Percentiles rank a stretch among this genome's conserved stretches.
Conservation (phyloP, 768 basidiomycete genomes). For the Cubamyces lactineus region DNA sequence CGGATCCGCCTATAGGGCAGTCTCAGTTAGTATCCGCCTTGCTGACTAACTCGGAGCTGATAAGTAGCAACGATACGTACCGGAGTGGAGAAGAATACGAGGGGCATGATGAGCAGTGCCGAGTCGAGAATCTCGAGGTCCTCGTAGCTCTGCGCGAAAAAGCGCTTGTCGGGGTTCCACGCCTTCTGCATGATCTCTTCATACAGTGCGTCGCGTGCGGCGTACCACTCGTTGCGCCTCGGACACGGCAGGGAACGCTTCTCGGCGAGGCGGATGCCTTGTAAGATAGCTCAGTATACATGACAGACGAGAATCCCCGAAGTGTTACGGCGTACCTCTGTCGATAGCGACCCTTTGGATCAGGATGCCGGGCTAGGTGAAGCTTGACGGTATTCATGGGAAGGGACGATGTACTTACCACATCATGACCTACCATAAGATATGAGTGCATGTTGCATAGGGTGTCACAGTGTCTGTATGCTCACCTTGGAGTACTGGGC, state of each 20-base stretch:
- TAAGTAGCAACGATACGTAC: conserved; percentile 43
- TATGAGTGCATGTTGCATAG: conserved; percentile 8
- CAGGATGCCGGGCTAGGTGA: neutral
- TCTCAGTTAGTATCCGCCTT: neutral
- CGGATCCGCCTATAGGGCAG: conserved; percentile 67
- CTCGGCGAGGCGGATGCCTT: conserved; percentile 86
- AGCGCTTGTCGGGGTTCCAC: conserved; percentile 71
- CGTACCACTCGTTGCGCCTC: conserved; percentile 68
- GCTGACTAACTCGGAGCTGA: neutral
- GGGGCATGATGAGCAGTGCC: conserved; percentile 88
- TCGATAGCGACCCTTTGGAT: conserved; percentile 89
- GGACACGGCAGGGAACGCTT: conserved; percentile 93
- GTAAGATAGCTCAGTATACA: neutral
- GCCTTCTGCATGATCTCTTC: conserved; percentile 92
- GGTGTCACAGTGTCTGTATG: neutral
- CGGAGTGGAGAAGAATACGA: conserved; percentile 88
- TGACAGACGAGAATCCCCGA: neutral
- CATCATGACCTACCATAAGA: conserved; percentile 73
- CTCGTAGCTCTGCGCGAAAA: conserved; percentile 91
- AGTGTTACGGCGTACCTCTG: conserved; percentile 54
- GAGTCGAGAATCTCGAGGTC: conserved; percentile 82
- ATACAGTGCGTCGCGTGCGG: conserved; percentile 80
- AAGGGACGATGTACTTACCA: conserved; percentile 54
- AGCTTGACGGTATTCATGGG: neutral
- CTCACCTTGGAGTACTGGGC: conserved; percentile 77